Base-by-base conservation (phyloP, 2,329 filamentous ascomycete species). In the Apiospora phragmitis region DNA sequence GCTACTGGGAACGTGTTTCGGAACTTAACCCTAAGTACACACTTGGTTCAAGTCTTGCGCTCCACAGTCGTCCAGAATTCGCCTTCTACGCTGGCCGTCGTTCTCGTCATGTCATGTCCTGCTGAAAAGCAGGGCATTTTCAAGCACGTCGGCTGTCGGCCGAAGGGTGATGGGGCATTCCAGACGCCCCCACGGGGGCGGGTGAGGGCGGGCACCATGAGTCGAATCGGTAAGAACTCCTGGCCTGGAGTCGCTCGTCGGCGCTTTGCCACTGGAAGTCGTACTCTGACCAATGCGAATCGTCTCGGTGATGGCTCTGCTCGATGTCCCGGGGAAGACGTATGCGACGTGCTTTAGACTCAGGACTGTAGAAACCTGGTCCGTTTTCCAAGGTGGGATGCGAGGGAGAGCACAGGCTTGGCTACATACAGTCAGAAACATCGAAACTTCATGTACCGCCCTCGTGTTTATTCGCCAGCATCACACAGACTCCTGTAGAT, bases 1-100 rank as follows among this genome's bases (percentile, higher is more conserved):
- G 68, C 70, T 72, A 71, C 65, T 74, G 88, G 87, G 89, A 91
- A 89, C 86, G 85, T 83, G 85, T 83, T 73, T 92, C 91, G 94
- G 93, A 95, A 95, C 93, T 95, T 97, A 97, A 97, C 95, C 95
- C 95, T 97, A 97, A 93, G 88, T 85, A 85, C 83, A 85, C 80
- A 82, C 85, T 90, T 92, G 93, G 93, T 91, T 90, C 79, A 93
- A 62, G 92, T 87, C 78, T 94, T 93, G 90, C 90, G 89, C 86
- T 87, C 81, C 32, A 85, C 84, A 88, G 91, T 92, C 90, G 90
- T 90, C 83, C 87, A 84, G n/a, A 2, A 87, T 83, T 84, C 85
- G 85, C 87, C 87, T 90, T 95, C 80, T 94, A 94, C 82, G 78
- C 83, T 80, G 76, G 75, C 73, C 70, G 75, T 74, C 76, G 69